Evolutionary conservation across 2,329 filamentous ascomycete species (phyloP).

Genomic region (Diaporthe caulivora): DNA sequence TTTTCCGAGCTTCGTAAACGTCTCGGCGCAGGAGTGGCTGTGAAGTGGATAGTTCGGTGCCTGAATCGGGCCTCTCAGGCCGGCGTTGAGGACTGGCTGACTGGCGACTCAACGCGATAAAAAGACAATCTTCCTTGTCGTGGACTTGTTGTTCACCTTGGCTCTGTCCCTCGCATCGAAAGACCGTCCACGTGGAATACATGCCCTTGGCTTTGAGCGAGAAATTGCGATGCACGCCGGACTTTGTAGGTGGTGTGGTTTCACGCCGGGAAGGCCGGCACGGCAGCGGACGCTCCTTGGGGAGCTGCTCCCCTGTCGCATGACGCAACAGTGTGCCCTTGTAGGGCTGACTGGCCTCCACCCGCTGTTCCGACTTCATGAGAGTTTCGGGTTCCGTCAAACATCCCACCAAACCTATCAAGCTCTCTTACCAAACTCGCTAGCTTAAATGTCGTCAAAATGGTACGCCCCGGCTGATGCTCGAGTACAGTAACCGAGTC

Average conservation of each 20-base stretch:
- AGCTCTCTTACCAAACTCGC: no score
- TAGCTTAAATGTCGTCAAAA: no score
- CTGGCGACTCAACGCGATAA: not conserved
- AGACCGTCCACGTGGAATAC: not conserved
- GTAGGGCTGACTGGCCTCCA: constrained; percentile 10
- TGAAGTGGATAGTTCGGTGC: constrained; percentile 5
- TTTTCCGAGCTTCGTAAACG: constrained; percentile 25
- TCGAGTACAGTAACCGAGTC: no score
- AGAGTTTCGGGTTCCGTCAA: not conserved
- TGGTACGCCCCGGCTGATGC: no score
- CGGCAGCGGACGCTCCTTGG: no score
- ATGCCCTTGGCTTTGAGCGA: not conserved
- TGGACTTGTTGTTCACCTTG: not conserved
- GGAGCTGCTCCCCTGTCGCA: not conserved
- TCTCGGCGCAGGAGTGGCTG: constrained; percentile 35
- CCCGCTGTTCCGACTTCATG: not conserved
- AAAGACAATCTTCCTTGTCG: not conserved
- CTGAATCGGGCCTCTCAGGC: not conserved
- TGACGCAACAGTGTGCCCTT: not conserved
- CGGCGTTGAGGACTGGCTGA: not conserved
- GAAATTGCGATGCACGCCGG: not conserved
- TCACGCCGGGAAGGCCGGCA: not conserved
- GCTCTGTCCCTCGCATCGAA: not conserved
- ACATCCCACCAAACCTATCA: not conserved
- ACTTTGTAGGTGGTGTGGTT: not conserved